Evolutionary conservation across 257 asterid genomes (phyloP), one percentile per base, ranked within the genome.

Genomic region (Solanum paucissectum): DNA sequence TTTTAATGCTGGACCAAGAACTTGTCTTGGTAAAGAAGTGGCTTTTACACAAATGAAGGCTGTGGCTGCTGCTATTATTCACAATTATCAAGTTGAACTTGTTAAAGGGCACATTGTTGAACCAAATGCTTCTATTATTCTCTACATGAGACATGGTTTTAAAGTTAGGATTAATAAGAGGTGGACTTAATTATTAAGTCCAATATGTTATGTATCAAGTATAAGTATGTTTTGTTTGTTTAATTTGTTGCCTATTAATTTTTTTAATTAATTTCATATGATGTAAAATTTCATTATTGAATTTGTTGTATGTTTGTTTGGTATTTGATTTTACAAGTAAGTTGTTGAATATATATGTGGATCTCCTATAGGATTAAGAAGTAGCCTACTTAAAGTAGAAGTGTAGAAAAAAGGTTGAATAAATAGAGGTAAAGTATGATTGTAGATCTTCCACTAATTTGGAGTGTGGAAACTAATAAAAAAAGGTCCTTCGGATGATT

Each of bases 1-100:
- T 5, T 94, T 94, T 85, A 94, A 94, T 83, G 97, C 95, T 1
- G 97, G 97, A 4, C 97, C 97, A 20, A 89, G 97, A 88, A 94
- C 94, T 66, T 94, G 97, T 83, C 52, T 94, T 44, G 97, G 97
- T 25, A 94, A 92, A 55, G 97, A 94, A 77, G 93, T 93, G 86
- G 95, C 94, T 38, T 91, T 93, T 42, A 90, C 86, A 40, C 94
- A 91, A 81, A 88, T 93, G 88, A 92, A 93, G 84, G 86, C 90
- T 27, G 93, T 90, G 34, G 92, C 95, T 20, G 94, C 95, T 81
- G 87, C 93, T 20, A 64, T 94, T 21, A 88, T 94, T 4, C 90
- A 93, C n/a, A 93, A 94, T 76, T 94, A 91, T 32, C 86, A 75
- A 7, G 86, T 91, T 42, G 60, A 83, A 38, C 74, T 90, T 87